Conservation (phyloP, 441 rosid species). For the Flueggea neowawraea region DNA sequence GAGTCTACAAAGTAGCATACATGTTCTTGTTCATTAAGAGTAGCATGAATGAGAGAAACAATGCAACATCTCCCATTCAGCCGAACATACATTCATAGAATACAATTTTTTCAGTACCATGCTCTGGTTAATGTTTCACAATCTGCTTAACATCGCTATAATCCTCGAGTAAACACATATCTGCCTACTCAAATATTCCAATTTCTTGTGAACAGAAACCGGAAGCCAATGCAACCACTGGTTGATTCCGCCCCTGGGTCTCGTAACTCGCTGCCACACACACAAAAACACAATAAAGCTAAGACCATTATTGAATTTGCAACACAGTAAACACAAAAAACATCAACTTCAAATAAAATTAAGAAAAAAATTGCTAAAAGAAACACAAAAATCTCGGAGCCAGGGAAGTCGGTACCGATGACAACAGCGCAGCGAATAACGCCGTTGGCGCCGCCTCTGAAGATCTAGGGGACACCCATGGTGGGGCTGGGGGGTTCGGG, state of each 20-base stretch:
- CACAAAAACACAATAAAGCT: not conserved
- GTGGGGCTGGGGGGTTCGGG: constrained; percentile 74
- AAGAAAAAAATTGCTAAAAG: too few species aligned
- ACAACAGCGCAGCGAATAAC: constrained; percentile 82
- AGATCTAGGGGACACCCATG: constrained; percentile 83
- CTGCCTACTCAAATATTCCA: constrained; percentile 47
- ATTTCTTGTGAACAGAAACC: constrained; percentile 67
- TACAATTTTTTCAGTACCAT: too few species aligned
- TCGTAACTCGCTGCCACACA: constrained; percentile 63
- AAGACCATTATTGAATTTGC: not conserved
- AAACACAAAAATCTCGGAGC: constrained; percentile 50
- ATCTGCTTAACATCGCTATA: too few species aligned
- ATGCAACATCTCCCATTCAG: too few species aligned
- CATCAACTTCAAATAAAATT: too few species aligned
- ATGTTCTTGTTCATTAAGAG: too few species aligned
- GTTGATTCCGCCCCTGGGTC: constrained; percentile 90
- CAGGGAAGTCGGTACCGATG: constrained; percentile 74
- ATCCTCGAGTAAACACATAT: constrained; percentile 48
- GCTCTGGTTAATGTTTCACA: too few species aligned
- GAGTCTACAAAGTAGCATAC: too few species aligned
- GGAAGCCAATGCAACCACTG: constrained; percentile 97
- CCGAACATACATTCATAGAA: too few species aligned
- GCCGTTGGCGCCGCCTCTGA: constrained; percentile 64
- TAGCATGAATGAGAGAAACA: too few species aligned
- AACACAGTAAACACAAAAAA: too few species aligned